These are phyloP conservation scores for Choanephora cucurbitarum DNA, from an alignment of 371 early-diverging fungal species.

Conservation along the genomic window DNA sequence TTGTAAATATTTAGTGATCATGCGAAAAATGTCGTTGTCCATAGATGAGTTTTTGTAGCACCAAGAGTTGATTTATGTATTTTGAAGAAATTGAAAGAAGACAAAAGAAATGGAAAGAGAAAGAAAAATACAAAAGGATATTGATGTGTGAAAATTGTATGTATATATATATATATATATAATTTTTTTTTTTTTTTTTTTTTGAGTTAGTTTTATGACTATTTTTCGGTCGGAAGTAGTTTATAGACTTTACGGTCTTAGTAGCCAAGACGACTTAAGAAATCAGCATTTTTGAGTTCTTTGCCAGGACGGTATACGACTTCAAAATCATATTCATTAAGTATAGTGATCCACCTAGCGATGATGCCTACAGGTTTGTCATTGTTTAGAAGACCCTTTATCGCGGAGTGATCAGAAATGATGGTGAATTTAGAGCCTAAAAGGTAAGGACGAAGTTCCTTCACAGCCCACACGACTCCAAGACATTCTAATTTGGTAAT, in stretches of 20 bases:
- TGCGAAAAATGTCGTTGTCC: no score
- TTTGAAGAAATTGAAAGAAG: no score
- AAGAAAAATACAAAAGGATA: no score
- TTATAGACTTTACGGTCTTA: background rate
- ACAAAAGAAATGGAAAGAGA: no score
- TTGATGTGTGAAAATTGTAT: no score
- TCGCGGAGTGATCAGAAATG: background rate
- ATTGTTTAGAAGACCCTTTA: conserved; percentile 2
- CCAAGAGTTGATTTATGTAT: no score
- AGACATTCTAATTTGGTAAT: no score
- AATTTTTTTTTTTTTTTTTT: no score
- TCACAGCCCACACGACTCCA: no score
- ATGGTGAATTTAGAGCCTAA: conserved; percentile 1
- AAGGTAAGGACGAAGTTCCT: background rate
- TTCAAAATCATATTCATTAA: conserved; percentile 1
- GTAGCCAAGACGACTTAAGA: background rate
- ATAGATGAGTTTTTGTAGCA: no score
- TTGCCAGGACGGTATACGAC: background rate
- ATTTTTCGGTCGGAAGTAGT: background rate
- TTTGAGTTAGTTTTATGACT: background rate
- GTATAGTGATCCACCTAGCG: background rate
- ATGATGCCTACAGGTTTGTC: background rate
- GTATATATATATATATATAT: no score
- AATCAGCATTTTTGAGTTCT: background rate
- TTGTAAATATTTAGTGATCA: no score